phyloP scores from a whole-genome alignment of 2,329 filamentous ascomycete species.

The Leptoxyphium fumago region DNA sequence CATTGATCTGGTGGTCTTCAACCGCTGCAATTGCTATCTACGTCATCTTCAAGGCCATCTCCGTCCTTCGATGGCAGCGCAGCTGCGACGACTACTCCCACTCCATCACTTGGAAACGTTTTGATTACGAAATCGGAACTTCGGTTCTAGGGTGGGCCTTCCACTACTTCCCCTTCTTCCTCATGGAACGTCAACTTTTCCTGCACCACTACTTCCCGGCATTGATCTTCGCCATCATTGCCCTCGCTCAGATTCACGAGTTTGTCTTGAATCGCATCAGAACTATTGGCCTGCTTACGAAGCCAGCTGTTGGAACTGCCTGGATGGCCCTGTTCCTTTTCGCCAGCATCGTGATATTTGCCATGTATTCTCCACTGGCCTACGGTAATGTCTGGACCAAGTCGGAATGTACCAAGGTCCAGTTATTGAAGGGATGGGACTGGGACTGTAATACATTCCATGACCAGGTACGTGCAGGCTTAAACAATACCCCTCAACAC shows the following conservation, averaged over 20 bases:
- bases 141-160: constrained; percentile 88
- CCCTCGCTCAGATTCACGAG: constrained; percentile 79
- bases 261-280: constrained; percentile 62
- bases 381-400: constrained; percentile 95
- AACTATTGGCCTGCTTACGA: constrained; percentile 51
- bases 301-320: constrained; percentile 59
- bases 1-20: constrained; percentile 85
- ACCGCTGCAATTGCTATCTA: constrained; percentile 66
- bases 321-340: constrained; percentile 60
- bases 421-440: constrained; percentile 82
- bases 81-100: constrained; percentile 68
- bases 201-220: constrained; percentile 97
- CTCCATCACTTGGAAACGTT: constrained; percentile 75
- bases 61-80: constrained; percentile 86
- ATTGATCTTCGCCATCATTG: constrained; percentile 84
- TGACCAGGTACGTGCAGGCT: constrained; percentile 54
- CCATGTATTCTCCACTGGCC: constrained; percentile 71
- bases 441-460: constrained; percentile 96
- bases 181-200: constrained; percentile 97
- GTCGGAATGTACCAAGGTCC: constrained; percentile 69
- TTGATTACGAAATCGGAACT: constrained; percentile 90
- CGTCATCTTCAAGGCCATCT: constrained; percentile 69
- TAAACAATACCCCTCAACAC: too few species aligned
- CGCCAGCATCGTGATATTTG: constrained; percentile 60
- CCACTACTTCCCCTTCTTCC: constrained; percentile 97